These are phyloP conservation scores for Diplodia mutila DNA, from an alignment of 2,329 filamentous ascomycete species.

Conservation along the genomic window DNA sequence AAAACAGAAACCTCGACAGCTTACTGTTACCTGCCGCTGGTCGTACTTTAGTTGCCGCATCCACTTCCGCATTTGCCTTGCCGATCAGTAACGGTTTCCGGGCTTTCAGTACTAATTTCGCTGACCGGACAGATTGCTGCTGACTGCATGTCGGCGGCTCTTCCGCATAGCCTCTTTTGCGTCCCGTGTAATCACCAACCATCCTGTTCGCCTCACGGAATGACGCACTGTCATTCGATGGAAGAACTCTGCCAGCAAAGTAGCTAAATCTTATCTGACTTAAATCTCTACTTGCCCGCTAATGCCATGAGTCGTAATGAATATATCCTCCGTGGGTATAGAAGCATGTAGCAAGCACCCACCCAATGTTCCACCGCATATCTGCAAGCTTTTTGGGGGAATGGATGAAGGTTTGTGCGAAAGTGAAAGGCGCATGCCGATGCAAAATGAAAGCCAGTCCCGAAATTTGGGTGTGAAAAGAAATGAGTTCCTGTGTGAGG, in stretches of 20 bases:
- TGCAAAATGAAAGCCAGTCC: background rate
- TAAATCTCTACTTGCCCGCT: background rate
- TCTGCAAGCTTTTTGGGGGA: background rate
- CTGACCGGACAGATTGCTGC: background rate
- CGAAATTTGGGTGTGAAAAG: background rate
- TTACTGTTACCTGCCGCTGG: too few relatives aligned
- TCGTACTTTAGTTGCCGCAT: too few relatives aligned
- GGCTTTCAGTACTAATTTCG: background rate
- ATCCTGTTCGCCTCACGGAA: too few relatives aligned
- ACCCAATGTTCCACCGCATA: background rate
- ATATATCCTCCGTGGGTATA: slow-evolving; percentile 4
- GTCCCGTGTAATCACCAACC: too few relatives aligned
- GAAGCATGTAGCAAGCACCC: background rate
- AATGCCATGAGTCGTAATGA: background rate
- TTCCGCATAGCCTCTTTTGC: background rate
- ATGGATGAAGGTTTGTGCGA: background rate
- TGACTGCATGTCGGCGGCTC: background rate
- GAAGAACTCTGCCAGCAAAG: background rate
- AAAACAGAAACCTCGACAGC: too few relatives aligned
- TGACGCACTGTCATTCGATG: background rate
- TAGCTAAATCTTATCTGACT: background rate
- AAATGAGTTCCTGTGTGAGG: background rate
- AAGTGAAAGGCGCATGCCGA: background rate
- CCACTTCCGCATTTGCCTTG: background rate
- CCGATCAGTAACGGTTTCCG: background rate